These are phyloP conservation scores for Pythium coloratum DNA, from an alignment of 352 stramenopile genomes.

Conservation along the genomic window DNA sequence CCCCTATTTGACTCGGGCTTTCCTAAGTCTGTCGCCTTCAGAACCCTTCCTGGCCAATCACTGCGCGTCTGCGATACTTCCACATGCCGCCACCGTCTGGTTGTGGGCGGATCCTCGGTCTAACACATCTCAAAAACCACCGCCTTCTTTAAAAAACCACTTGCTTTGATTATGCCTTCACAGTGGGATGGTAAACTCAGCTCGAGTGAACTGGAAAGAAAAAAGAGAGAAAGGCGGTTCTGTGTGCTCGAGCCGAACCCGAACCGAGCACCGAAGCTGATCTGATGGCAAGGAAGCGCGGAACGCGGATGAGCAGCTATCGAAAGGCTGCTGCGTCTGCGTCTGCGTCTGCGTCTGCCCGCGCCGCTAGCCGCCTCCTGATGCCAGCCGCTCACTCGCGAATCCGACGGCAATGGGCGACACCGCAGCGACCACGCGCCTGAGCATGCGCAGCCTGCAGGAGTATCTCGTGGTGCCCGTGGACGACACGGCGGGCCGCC, in stretches of 20 bases:
- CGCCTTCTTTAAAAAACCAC: background rate
- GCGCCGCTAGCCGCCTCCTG: too few relatives aligned
- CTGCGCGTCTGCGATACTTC: background rate
- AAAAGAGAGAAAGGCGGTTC: background rate
- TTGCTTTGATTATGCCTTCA: background rate
- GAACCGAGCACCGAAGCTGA: too few relatives aligned
- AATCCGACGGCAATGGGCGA: background rate
- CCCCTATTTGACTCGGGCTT: too few relatives aligned
- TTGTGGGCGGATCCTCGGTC: background rate
- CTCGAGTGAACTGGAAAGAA: too few relatives aligned
- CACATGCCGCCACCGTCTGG: background rate
- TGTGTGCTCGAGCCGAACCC: too few relatives aligned
- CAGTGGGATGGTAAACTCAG: background rate
- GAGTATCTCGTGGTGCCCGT: constrained; percentile 51
- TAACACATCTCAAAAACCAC: background rate
- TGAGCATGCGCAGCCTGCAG: constrained; percentile 39
- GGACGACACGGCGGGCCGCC: constrained; percentile 37
- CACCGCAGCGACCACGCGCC: background rate
- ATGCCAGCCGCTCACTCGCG: background rate
- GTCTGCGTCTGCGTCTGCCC: too few relatives aligned
- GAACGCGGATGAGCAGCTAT: too few relatives aligned
- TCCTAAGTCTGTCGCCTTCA: too few relatives aligned
- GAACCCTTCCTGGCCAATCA: background rate
- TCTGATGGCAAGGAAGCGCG: too few relatives aligned
- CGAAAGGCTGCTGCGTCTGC: too few relatives aligned